Base-by-base conservation (phyloP, 345 rosid species). In the Eutrema heterophyllum region DNA sequence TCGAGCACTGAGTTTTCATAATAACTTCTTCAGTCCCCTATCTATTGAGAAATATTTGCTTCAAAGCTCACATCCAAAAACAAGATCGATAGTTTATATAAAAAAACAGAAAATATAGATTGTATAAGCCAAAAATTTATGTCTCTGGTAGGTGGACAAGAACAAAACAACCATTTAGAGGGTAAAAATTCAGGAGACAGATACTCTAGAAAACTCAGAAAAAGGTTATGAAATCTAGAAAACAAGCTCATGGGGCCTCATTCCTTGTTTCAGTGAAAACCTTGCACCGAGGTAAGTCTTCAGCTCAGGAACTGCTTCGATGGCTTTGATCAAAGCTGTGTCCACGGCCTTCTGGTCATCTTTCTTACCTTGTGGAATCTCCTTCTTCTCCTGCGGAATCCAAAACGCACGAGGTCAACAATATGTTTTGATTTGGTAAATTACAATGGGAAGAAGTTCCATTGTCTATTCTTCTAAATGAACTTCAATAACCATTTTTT, bases 301-400 rank as follows among this genome's bases (percentile, higher is more conserved):
- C 84, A 88, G 68, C 59, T 91, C 96, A 3, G 86, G 86, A 39
- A 94, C 87, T 4, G 64, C 79, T 68, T 89, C 97, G 14, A 89
- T 83, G 59, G 90, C 78, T 74, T 88, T 87, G 40, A 94, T 67
- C 81, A 89, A 76, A 14, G 81, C 51, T 10, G 85, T 54, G 35
- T 94, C 98, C 14, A 94, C 80, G 0, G 85, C 18, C 53, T 94
- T 89, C 85, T 89, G 98, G 55, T 91, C 96, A 40, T 88, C 97
- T 68, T 94, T 91, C 86, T 85, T 91, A 8, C 66, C 89, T 49
- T 82, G 87, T 2, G 95, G 90, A 1, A 91, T 77, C 15, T 51
- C 81, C 29, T 83, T 88, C 78, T 89, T 84, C 36, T 83, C 98
- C 97, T 91, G 75, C 12, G 4, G 0, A 30, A 50, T 12, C 8